Evolutionary conservation across 2,329 filamentous ascomycete species (phyloP).

Genomic region (Alternaria ethzedia): DNA sequence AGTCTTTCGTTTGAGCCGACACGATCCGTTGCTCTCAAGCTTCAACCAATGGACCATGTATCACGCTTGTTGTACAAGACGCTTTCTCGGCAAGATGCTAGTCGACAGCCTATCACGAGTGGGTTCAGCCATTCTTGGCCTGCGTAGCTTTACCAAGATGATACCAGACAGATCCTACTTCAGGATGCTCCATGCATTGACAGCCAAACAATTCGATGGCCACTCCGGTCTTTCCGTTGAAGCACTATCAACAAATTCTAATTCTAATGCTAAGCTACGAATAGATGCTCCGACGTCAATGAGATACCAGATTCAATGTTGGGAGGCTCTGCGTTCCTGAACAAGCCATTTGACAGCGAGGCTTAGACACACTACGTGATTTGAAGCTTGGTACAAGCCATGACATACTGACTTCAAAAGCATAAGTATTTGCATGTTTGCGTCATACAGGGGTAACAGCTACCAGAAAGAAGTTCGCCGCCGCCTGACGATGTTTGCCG

Average conservation of each 20-base stretch:
- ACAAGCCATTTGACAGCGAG: neutral
- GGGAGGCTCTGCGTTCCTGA: conserved; percentile 29
- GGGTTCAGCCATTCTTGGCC: conserved; percentile 13
- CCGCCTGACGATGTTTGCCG: neutral
- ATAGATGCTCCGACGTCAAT: conserved; percentile 17
- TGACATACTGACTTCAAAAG: neutral
- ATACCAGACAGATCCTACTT: conserved; percentile 3
- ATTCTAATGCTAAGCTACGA: conserved; percentile 5
- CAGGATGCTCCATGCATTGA: neutral
- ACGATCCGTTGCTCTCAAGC: conserved; percentile 25
- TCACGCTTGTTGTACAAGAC: conserved; percentile 26
- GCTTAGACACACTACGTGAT: neutral
- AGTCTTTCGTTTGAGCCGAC: conserved; percentile 28
- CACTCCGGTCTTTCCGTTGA: neutral
- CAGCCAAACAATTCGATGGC: neutral
- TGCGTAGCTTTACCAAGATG: neutral
- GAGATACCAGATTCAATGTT: conserved; percentile 22
- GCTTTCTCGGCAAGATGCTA: conserved; percentile 20
- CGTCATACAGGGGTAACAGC: neutral
- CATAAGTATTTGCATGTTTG: neutral
- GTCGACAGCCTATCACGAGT: conserved; percentile 13
- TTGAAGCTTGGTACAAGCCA: neutral
- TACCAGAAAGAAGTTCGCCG: neutral
- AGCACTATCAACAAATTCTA: neutral
- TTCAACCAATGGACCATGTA: conserved; percentile 29